Evolutionary conservation across 2,329 filamentous ascomycete species (phyloP).

Genomic region (Corinectria fuckeliana): DNA sequence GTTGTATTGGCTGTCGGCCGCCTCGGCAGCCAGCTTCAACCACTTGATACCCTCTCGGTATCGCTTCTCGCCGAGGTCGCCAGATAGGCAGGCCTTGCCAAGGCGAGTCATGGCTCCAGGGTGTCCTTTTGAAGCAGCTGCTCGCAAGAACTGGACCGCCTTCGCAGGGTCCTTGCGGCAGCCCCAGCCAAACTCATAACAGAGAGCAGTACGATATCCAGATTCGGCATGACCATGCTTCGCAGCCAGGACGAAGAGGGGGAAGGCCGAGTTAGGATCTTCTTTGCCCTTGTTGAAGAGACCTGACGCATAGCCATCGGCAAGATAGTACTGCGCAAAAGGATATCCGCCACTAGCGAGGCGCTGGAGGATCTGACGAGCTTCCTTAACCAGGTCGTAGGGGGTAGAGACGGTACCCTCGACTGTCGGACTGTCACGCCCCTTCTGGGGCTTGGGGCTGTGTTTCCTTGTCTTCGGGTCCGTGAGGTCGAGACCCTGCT

Average conservation of each 20-base stretch:
- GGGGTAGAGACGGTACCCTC: slow-evolving; percentile 59
- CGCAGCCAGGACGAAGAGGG: slow-evolving; percentile 88
- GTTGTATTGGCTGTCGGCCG: slow-evolving; percentile 91
- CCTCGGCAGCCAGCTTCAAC: slow-evolving; percentile 91
- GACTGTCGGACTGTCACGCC: slow-evolving; percentile 54
- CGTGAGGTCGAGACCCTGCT: slow-evolving; percentile 67
- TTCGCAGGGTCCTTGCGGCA: slow-evolving; percentile 88
- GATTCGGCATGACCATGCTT: slow-evolving; percentile 98
- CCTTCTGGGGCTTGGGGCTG: slow-evolving; percentile 55
- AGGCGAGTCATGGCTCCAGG: slow-evolving; percentile 94
- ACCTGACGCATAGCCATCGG: slow-evolving; percentile 91
- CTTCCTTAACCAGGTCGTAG: slow-evolving; percentile 80
- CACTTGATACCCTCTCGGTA: slow-evolving; percentile 95
- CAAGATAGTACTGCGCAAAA: slow-evolving; percentile 97
- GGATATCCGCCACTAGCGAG: slow-evolving; percentile 89
- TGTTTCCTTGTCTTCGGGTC: slow-evolving; percentile 54
- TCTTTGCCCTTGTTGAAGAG: slow-evolving; percentile 94
- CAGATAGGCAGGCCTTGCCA: slow-evolving; percentile 86
- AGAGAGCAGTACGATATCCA: slow-evolving; percentile 89
- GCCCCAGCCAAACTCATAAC: slow-evolving; percentile 98
- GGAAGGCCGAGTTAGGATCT: slow-evolving; percentile 90
- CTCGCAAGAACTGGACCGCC: slow-evolving; percentile 90
- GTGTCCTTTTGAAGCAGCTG: slow-evolving; percentile 90
- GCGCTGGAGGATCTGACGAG: slow-evolving; percentile 85
- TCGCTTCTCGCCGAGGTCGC: slow-evolving; percentile 85